phyloP scores from a whole-genome alignment of 768 basidiomycete species.

The Mycena kentingensis region DNA sequence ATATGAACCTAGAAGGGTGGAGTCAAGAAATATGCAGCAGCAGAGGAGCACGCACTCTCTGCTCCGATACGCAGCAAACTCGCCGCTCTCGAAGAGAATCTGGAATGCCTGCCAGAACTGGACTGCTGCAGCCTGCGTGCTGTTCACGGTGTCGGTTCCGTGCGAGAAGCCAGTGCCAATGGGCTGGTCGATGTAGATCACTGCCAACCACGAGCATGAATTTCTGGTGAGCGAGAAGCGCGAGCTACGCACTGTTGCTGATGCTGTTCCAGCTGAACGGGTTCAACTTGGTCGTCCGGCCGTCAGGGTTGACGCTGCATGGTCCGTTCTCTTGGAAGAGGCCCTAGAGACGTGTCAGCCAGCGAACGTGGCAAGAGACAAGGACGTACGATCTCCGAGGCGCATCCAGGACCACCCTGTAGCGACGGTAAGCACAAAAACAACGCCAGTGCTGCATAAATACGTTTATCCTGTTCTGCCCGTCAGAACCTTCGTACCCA shows the following conservation, averaged over 20 bases:
- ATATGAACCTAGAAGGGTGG: conserved; percentile 48
- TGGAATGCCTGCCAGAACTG: conserved; percentile 67
- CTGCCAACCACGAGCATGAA: conserved; percentile 32
- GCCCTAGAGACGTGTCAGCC: conserved; percentile 21
- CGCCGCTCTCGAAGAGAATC: conserved; percentile 56
- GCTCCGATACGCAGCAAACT: conserved; percentile 52
- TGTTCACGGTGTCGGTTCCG: conserved; percentile 58
- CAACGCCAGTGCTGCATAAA: neutral
- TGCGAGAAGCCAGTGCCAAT: conserved; percentile 68
- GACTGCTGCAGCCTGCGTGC: conserved; percentile 55
- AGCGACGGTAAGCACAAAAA: neutral
- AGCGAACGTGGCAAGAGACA: neutral
- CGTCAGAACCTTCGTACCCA: neutral
- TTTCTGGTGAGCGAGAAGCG: neutral
- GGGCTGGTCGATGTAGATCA: conserved; percentile 73
- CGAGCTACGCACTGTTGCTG: conserved; percentile 54
- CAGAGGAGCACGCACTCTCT: conserved; percentile 45
- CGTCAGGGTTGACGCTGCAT: conserved; percentile 58
- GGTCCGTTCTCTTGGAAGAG: conserved; percentile 73
- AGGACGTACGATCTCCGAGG: conserved; percentile 52
- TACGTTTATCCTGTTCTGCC: conserved; percentile 34
- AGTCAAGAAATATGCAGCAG: neutral
- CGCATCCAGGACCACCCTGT: conserved; percentile 58
- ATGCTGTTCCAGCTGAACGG: conserved; percentile 72
- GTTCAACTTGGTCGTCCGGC: conserved; percentile 53